These are phyloP conservation scores for Fusarium clavum DNA, from an alignment of 2,329 filamentous ascomycete species.

Conservation along the genomic window DNA sequence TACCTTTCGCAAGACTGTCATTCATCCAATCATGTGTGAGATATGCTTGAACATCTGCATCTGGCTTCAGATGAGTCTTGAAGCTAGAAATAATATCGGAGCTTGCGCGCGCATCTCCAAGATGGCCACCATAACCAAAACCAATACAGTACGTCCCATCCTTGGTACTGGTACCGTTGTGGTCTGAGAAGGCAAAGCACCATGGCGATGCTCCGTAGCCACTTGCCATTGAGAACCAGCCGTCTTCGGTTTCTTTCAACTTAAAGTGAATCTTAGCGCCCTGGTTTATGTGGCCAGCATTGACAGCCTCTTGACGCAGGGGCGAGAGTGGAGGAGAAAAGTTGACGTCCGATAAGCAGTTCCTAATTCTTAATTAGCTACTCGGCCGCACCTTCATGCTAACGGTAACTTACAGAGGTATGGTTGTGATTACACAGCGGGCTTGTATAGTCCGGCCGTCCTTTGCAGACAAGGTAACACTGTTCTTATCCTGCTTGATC, in stretches of 20 bases:
- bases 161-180: fast-evolving
- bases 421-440: neutral
- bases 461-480: neutral
- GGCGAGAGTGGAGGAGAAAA: neutral
- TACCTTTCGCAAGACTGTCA: neutral
- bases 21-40: neutral
- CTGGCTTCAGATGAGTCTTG: neutral
- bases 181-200: neutral
- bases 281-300: neutral
- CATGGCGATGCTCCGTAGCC: neutral
- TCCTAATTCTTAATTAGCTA: neutral
- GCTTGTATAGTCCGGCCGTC: neutral
- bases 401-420: neutral
- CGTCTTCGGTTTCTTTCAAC: fast-evolving
- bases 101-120: fast-evolving
- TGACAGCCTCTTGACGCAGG: neutral
- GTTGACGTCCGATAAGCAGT: neutral
- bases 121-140: neutral
- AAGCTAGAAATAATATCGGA: fast-evolving
- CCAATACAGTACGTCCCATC: neutral
- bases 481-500: neutral
- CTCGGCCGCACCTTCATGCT: too few species aligned
- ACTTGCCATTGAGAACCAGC: neutral
- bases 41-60: neutral
- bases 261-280: neutral